Conservation (phyloP, 2,329 filamentous ascomycete species). For the Hortaea werneckii region DNA sequence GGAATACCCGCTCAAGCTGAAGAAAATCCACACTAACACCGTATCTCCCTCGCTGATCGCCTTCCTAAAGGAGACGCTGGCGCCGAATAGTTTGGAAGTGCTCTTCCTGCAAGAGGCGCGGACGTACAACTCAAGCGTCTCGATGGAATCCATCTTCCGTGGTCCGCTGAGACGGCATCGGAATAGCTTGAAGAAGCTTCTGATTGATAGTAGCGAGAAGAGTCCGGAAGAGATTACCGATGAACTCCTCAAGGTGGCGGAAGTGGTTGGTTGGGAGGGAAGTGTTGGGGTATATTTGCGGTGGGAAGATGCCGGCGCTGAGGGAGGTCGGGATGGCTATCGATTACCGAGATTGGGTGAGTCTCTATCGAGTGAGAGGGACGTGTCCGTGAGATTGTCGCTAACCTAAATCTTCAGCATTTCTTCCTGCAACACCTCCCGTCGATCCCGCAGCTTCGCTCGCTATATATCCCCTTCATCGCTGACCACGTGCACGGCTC, state of each 20-base stretch:
- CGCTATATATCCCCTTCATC: constrained; percentile 60
- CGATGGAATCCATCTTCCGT: constrained; percentile 61
- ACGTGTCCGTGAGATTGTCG: neutral
- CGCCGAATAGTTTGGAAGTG: constrained; percentile 68
- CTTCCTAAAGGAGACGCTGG: constrained; percentile 67
- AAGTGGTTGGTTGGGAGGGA: constrained; percentile 64
- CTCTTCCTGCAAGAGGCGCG: constrained; percentile 63
- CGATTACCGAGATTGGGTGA: constrained; percentile 69
- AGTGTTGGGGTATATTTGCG: constrained; percentile 62
- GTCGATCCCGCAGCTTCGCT: constrained; percentile 57
- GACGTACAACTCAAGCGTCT: constrained; percentile 46
- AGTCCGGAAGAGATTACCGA: constrained; percentile 32
- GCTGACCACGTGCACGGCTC: constrained; percentile 48
- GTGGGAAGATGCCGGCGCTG: constrained; percentile 62
- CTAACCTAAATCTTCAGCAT: constrained; percentile 43
- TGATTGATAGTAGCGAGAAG: constrained; percentile 60
- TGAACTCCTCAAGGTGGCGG: constrained; percentile 43
- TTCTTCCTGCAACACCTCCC: constrained; percentile 68
- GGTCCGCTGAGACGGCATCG: constrained; percentile 61
- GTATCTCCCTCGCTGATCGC: constrained; percentile 58
- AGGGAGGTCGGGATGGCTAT: constrained; percentile 63
- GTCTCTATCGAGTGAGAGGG: constrained; percentile 14
- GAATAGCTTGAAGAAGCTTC: constrained; percentile 58
- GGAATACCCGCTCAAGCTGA: constrained; percentile 56
- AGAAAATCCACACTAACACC: constrained; percentile 64